A percentile compares a stretch with the other conserved stretches of the same genome.
Conservation (phyloP, 2,329 filamentous ascomycete genomes). For the Neoscytalidium dimidiatum region DNA sequence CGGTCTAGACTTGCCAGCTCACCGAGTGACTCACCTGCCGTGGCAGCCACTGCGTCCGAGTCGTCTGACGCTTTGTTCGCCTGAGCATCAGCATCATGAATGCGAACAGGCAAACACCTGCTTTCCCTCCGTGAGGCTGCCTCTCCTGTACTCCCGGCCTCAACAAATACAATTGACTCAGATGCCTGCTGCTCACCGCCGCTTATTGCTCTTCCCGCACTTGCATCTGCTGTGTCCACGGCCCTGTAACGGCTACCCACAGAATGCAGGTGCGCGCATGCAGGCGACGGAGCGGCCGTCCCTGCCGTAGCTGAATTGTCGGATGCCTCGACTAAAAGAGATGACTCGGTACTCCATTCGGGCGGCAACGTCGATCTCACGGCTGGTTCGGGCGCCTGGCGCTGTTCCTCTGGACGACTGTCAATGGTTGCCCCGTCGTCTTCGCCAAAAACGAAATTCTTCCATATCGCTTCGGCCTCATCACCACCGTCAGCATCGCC, state of each 20-base stretch:
- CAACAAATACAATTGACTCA: conserved; percentile 8
- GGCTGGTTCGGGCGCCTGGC: conserved; percentile 8
- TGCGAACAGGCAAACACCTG: conserved; percentile 5
- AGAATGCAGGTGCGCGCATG: conserved; percentile 15
- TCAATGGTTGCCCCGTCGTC: conserved; percentile 17
- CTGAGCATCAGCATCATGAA: conserved; percentile 16
- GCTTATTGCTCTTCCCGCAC: background rate
- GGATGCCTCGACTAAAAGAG: conserved; percentile 10
- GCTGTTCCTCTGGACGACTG: background rate
- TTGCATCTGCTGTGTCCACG: conserved; percentile 4
- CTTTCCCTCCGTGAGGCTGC: background rate
- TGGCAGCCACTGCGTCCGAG: conserved; percentile 12
- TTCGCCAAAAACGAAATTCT: conserved; percentile 33
- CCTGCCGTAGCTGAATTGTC: conserved; percentile 5
- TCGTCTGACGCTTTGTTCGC: conserved; percentile 9
- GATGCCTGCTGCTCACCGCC: conserved; percentile 13
- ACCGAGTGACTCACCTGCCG: conserved; percentile 16
- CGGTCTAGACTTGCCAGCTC: conserved; percentile 9
- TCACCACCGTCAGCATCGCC: conserved; percentile 12
- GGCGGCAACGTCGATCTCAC: conserved; percentile 1
- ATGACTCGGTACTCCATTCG: background rate
- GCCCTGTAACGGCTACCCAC: background rate
- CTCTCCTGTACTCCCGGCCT: background rate
- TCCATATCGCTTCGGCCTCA: conserved; percentile 34
- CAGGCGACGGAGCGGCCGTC: background rate